Evolutionary conservation across 768 basidiomycete species (phyloP), one percentile per base, ranked within the genome.

Genomic region (Phylloporus arenicola): DNA sequence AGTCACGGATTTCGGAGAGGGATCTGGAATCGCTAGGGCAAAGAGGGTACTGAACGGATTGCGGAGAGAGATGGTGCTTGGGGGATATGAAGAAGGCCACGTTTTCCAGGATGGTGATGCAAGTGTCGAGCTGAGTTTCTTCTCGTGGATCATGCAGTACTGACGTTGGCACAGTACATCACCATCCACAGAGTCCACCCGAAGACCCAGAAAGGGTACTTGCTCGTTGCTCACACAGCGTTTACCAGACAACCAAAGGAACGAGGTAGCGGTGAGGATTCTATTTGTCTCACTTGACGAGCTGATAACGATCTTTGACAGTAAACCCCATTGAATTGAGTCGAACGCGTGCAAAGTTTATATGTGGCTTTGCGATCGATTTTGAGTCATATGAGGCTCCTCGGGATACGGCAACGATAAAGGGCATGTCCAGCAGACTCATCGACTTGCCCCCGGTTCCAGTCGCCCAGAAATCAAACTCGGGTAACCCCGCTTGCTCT

Each of bases 71-170:
- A 92, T 98, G 90, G 79, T 90, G 3, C 71, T 91, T n/a, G 82
- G 77, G 2, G 88, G 82, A 0, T 97, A 80, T 55, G 81, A 84
- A 52, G 96, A 99, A 68, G 95, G 92, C 0, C 92, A 97, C 70
- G 91, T 98, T 10, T 94, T 94, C 61, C 92, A 97, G 66, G 96
- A 98, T 66, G 92, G 89, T 55, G 84, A 97, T 65, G 94, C 89
- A 65, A 70, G 88, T 81, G 22, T 16, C 22, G 22, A 3, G 0
- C 22, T 42, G 14, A n/a, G 8, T 34, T 24, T 47, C 24, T 16
- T 34, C 17, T 27, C 16, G 47, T 8, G 31, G 22, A 19, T 25
- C n/a, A 2, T 22, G 34, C 27, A 35, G 29, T 41, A 24, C 50
- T 57, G 34, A 57, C 47, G 29, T 30, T 40, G 9, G 16, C 3